phyloP scores from a whole-genome alignment of 1,139 yeast species.

The Candida pseudocylindracea region DNA sequence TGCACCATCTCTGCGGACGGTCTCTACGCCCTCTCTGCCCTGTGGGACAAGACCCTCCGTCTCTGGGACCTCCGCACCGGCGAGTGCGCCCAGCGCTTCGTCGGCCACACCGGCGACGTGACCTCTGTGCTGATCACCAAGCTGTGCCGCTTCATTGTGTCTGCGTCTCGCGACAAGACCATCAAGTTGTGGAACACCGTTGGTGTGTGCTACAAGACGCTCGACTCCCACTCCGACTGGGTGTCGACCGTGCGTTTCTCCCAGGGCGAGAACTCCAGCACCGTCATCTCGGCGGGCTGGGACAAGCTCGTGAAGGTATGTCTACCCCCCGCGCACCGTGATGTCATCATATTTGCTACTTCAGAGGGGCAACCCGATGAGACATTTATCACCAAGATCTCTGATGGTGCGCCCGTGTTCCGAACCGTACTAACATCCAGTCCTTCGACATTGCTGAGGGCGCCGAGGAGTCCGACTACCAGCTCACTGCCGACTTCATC shows the following conservation, averaged over 20 bases:
- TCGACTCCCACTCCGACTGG: conserved; percentile 97
- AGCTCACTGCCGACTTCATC: conserved; percentile 85
- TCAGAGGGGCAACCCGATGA: conserved; percentile 88
- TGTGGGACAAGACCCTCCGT: conserved; percentile 99
- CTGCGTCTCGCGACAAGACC: conserved; percentile 98
- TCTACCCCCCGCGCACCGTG: conserved; percentile 22
- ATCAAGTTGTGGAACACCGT: conserved; percentile 99
- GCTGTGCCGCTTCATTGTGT: conserved; percentile 95
- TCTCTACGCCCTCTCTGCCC: conserved; percentile 93
- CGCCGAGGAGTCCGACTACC: conserved; percentile 28
- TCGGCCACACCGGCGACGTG: conserved; percentile 96
- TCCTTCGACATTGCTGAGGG: background rate
- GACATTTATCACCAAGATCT: conserved; percentile 98
- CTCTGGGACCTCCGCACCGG: conserved; percentile 96
- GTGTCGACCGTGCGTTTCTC: conserved; percentile 94
- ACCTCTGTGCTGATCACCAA: conserved; percentile 92
- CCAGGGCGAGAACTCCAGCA: conserved; percentile 50
- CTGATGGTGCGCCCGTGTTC: conserved; percentile 28
- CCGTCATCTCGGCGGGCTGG: conserved; percentile 97
- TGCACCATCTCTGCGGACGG: conserved; percentile 98
- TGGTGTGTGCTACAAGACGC: conserved; percentile 95
- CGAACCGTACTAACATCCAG: background rate
- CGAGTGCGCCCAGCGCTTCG: conserved; percentile 86
- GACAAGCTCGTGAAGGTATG: conserved; percentile 98
- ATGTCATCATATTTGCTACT: conserved; percentile 95